Conservation (phyloP, 495 filamentous ascomycete species). For the Aspergillus heteromorphus region DNA sequence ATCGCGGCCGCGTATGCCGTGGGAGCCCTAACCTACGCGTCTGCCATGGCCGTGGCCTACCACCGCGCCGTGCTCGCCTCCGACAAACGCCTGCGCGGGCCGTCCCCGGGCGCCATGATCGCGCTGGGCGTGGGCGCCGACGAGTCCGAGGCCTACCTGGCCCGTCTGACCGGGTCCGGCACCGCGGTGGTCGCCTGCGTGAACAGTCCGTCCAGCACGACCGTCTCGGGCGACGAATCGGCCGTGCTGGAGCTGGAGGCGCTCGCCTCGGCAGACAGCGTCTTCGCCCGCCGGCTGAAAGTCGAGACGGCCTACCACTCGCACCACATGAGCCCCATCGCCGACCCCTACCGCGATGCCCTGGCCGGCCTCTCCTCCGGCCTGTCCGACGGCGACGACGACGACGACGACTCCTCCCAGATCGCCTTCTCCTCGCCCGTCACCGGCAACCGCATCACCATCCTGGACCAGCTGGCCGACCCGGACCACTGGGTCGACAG, state of each 20-base stretch:
- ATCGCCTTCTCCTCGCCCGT: background rate
- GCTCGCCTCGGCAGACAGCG: constrained; percentile 34
- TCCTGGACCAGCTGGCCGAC: background rate
- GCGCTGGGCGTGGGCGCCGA: constrained; percentile 25
- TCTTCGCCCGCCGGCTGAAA: constrained; percentile 49
- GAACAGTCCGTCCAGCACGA: constrained; percentile 41
- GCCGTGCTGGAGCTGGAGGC: constrained; percentile 35
- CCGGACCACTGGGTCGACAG: constrained; percentile 28
- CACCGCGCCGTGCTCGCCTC: constrained; percentile 19
- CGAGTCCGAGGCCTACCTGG: constrained; percentile 16
- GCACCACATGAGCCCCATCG: constrained; percentile 47
- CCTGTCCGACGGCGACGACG: too few species aligned
- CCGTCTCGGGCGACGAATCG: constrained; percentile 36
- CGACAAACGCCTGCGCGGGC: constrained; percentile 8
- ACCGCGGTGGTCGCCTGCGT: constrained; percentile 39
- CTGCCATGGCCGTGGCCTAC: constrained; percentile 28
- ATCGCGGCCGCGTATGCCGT: constrained; percentile 40
- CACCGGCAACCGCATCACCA: background rate
- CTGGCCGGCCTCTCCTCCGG: too few species aligned
- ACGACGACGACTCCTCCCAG: too few species aligned
- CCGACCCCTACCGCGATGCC: constrained; percentile 17
- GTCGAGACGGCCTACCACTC: constrained; percentile 64
- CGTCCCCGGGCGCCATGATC: constrained; percentile 26
- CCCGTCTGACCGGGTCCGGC: background rate
- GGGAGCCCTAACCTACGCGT: constrained; percentile 29